phyloP scores from a whole-genome alignment of 2,329 filamentous ascomycete genomes.

The Trichophyton verrucosum region DNA sequence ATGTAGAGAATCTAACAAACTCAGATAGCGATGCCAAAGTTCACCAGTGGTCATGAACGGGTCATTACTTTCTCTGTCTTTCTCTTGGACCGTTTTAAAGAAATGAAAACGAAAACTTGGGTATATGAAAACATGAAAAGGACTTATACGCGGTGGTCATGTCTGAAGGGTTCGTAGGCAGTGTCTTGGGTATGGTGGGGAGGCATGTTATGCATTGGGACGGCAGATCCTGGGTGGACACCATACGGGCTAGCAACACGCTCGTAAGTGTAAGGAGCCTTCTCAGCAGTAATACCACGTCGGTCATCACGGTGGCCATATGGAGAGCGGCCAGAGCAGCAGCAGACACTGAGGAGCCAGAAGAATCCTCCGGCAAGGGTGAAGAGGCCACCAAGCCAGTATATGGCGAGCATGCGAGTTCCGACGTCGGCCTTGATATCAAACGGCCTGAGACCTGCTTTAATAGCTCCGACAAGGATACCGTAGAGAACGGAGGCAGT shows the following conservation, averaged over 20 bases:
- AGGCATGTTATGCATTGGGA: constrained; percentile 10
- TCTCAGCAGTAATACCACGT: constrained; percentile 41
- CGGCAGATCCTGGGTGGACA: constrained; percentile 4
- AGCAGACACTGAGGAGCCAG: constrained; percentile 88
- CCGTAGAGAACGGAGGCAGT: constrained; percentile 64
- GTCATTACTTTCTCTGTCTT: neutral
- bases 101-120: neutral
- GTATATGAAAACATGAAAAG: neutral
- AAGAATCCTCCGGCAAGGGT: constrained; percentile 65
- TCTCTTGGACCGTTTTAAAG: neutral
- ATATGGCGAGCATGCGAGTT: constrained; percentile 53
- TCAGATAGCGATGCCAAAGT: neutral
- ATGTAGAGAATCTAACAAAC: neutral
- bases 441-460: constrained; percentile 56
- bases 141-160: constrained; percentile 8
- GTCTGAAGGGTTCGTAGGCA: constrained; percentile 14
- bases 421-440: constrained; percentile 57
- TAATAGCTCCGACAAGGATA: constrained; percentile 56
- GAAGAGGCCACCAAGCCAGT: constrained; percentile 72
- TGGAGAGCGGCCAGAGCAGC: constrained; percentile 59
- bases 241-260: constrained; percentile 30
- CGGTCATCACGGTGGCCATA: constrained; percentile 32
- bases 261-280: constrained; percentile 51
- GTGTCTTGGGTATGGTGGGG: constrained; percentile 7
- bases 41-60: neutral